Evolutionary conservation across 2,329 filamentous ascomycete genomes (phyloP).

Genomic region (Botrytis medusae): DNA sequence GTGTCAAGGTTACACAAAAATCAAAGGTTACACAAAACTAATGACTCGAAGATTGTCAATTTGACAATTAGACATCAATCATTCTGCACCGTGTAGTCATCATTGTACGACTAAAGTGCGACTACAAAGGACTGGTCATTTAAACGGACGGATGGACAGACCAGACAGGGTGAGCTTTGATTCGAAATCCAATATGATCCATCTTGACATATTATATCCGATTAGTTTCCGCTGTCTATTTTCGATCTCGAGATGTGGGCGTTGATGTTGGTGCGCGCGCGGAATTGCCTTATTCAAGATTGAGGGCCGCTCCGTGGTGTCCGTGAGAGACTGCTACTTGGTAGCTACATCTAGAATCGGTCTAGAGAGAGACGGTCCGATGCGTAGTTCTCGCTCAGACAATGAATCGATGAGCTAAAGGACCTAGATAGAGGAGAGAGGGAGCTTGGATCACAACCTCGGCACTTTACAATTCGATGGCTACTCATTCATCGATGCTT

Average conservation of each 20-base stretch:
- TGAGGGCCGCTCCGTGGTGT: neutral
- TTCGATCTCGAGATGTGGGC: neutral
- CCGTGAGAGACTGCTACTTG: neutral
- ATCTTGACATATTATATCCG: neutral
- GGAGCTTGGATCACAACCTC: neutral
- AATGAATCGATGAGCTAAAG: neutral
- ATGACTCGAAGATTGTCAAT: neutral
- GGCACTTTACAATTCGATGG: neutral
- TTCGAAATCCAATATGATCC: neutral
- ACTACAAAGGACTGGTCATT: neutral
- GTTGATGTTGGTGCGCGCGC: neutral
- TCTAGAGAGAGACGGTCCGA: neutral
- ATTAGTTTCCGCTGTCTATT: constrained; percentile 2
- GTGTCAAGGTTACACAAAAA: neutral
- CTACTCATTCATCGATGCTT: neutral
- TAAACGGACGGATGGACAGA: no score
- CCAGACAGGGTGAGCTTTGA: neutral
- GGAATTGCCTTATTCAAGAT: neutral
- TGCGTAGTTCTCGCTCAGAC: neutral
- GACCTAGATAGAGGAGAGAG: neutral
- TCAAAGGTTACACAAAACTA: neutral
- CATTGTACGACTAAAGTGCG: neutral
- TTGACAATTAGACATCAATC: neutral
- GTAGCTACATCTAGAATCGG: neutral
- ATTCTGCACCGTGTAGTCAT: neutral